Conservation (phyloP, 208 protist genomes). For the Trypanosoma lewisi region DNA sequence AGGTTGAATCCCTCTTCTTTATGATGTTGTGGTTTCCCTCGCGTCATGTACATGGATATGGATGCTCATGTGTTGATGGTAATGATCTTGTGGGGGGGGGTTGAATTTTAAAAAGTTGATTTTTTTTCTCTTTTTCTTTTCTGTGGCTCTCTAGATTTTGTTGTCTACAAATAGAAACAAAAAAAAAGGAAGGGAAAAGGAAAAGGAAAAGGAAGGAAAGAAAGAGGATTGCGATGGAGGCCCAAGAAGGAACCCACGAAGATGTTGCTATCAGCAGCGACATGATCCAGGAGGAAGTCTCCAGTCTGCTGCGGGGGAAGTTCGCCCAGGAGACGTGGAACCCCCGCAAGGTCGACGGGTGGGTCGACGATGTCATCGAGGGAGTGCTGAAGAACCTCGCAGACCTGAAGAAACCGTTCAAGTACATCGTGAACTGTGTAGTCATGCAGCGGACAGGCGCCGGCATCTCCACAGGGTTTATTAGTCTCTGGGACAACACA, state of each 20-base stretch:
- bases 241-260: conserved; percentile 64
- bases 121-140: conserved; percentile 26
- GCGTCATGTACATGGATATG: no score
- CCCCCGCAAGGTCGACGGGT: conserved; percentile 77
- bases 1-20: no score
- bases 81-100: no score
- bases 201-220: not conserved
- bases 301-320: conserved; percentile 55
- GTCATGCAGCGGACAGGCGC: conserved; percentile 93
- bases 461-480: conserved; percentile 84
- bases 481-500: conserved; percentile 92
- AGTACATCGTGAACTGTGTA: conserved; percentile 88
- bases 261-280: conserved; percentile 85
- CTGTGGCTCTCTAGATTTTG: conserved; percentile 5
- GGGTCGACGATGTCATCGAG: conserved; percentile 81
- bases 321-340: conserved; percentile 77
- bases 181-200: not conserved
- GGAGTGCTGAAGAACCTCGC: conserved; percentile 73
- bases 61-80: no score
- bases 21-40: no score
- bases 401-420: conserved; percentile 93
- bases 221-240: conserved; percentile 60
- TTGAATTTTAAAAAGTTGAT: no score
- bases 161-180: no score
- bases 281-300: conserved; percentile 76